Base-by-base conservation (phyloP, 1,139 yeast genomes). In the Magnusiomyces magnusii region DNA sequence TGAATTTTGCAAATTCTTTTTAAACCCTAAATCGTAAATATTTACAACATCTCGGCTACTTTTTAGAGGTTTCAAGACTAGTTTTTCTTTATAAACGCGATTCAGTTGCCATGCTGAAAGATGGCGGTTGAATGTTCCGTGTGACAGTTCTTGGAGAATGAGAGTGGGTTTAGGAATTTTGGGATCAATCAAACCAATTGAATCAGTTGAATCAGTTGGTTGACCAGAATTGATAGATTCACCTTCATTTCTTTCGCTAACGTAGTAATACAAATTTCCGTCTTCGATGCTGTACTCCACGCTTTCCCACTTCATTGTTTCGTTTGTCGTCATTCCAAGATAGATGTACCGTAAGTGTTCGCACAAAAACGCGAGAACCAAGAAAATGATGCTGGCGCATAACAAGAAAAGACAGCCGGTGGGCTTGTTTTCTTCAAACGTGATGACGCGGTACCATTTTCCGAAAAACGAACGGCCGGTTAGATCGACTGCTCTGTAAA, bases 281-380 rank as follows among this genome's bases (percentile, higher is more conserved):
- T 75, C 75, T 13, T 80, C 67, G 10, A 90, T 78, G 62, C 87
- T 76, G 55, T 83, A 80, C 59, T 85, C 84, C 15, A 93, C 78
- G 24, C 80, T 84, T 28, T 78, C 83, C 98, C 98, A 93, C 71
- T 93, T 93, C 56, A 79, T 83, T 13, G 84, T 76, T 72, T 93
- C 99, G 68, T 88, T 92, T 1, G 97, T 90, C n/a, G 98, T 91
- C 65, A 87, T 87, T 0, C 99, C 99, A 49, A 85, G 77, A 65
- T 82, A 84, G 1, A 89, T 75, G 67, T 84, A 80, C 58, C 82
- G 73, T 25, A 86, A 50, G 64, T 89, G 96, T 63, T 87, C 80
- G 1, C 71, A 73, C 0, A 84, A 69, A 70, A 92, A 92, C 53
- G 83, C 75, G 0, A 73, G 78, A 13, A 90, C 75, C 0, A 85